These are phyloP conservation scores for Spencermartinsiella europaea DNA, from an alignment of 805 yeast species.

Conservation along the genomic window DNA sequence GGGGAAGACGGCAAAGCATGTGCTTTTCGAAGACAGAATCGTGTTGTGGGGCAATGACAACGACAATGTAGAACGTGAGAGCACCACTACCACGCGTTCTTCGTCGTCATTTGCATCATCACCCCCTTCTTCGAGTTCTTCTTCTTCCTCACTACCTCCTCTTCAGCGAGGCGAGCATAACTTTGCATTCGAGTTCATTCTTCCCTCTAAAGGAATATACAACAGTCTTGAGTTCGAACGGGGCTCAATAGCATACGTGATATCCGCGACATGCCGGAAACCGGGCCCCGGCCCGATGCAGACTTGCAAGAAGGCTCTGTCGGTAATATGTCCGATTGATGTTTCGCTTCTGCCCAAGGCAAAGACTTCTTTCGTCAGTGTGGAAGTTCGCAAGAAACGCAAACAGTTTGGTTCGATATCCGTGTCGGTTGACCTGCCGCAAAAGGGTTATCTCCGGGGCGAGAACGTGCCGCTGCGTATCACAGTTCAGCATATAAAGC, in stretches of 20 bases:
- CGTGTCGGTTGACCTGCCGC: conserved; percentile 43
- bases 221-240: conserved; percentile 78
- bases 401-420: conserved; percentile 37
- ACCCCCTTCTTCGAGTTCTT: neutral
- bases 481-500: conserved; percentile 61
- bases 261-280: conserved; percentile 41
- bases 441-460: conserved; percentile 72
- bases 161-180: conserved; percentile 64
- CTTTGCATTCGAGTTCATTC: conserved; percentile 76
- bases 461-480: conserved; percentile 72
- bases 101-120: conserved; percentile 7
- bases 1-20: conserved; percentile 23
- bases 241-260: conserved; percentile 68
- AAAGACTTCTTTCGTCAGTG: conserved; percentile 57
- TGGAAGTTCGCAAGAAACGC: conserved; percentile 45
- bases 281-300: conserved; percentile 20
- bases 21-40: conserved; percentile 26
- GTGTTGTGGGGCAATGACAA: conserved; percentile 24
- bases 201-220: conserved; percentile 68
- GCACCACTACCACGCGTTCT: neutral
- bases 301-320: conserved; percentile 51
- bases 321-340: conserved; percentile 69
- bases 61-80: neutral
- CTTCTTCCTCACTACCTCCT: neutral
- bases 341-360: conserved; percentile 61